Percentiles rank a stretch among this genome's conserved stretches.
phyloP scores from a whole-genome alignment of 116 monocot species.

The Phalaenopsis hybrid region DNA sequence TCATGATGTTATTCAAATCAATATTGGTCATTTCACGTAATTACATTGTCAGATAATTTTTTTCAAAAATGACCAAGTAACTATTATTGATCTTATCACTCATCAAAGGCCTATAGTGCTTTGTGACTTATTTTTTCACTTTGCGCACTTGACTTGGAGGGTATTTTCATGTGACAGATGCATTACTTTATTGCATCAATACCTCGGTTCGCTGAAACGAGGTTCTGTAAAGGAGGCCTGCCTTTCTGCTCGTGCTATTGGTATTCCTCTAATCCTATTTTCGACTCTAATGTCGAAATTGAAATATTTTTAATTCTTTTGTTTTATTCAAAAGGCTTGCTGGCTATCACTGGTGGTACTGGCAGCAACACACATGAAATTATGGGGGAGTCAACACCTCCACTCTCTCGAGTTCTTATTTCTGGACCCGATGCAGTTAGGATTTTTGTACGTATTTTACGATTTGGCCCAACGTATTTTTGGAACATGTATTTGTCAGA shows the following conservation, averaged over 20 bases:
- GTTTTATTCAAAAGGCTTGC: slow-evolving; percentile 45
- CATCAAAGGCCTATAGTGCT: background rate
- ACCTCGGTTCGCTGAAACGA: slow-evolving; percentile 55
- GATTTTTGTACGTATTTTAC: slow-evolving; percentile 34
- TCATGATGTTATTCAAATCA: background rate
- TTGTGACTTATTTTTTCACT: background rate
- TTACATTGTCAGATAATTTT: background rate
- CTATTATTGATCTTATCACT: background rate
- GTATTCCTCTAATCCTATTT: slow-evolving; percentile 19
- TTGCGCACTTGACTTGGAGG: background rate
- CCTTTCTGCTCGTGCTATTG: slow-evolving; percentile 78
- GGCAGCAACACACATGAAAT: slow-evolving; percentile 63
- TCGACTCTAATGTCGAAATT: background rate
- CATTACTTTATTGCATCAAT: slow-evolving; percentile 64
- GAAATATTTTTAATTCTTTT: background rate
- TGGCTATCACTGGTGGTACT: slow-evolving; percentile 62
- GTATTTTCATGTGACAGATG: slow-evolving; percentile 32
- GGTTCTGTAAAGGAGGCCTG: slow-evolving; percentile 75
- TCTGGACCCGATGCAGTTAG: slow-evolving; percentile 52
- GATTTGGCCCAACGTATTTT: background rate
- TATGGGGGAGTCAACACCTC: slow-evolving; percentile 61
- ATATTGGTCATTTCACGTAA: background rate
- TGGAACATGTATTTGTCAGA: background rate
- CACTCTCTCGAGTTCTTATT: slow-evolving; percentile 43
- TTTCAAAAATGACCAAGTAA: no score